Conservation (phyloP, 345 rosid species). For the Eucalyptus tenuipes region DNA sequence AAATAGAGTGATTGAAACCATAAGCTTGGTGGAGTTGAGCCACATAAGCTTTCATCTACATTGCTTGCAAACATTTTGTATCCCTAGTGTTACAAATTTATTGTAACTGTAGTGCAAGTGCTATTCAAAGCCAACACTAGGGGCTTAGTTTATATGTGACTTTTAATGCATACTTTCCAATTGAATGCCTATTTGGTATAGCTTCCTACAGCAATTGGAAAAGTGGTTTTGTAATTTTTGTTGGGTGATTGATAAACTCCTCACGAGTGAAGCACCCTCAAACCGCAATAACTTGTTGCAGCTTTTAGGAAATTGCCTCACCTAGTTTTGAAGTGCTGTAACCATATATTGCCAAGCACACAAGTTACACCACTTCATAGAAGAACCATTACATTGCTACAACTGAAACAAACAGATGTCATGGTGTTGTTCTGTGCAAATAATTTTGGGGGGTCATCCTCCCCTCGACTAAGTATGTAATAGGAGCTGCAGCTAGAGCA, state of each 20-base stretch:
- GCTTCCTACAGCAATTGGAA: background rate
- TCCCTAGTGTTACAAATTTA: too few relatives aligned
- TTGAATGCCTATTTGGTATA: background rate
- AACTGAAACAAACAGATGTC: background rate
- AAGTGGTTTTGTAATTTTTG: background rate
- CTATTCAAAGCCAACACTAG: too few relatives aligned
- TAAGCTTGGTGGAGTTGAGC: too few relatives aligned
- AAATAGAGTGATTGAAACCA: too few relatives aligned
- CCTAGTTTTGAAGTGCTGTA: background rate
- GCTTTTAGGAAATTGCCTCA: background rate
- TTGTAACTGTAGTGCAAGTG: too few relatives aligned
- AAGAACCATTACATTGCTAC: background rate
- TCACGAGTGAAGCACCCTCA: too few relatives aligned
- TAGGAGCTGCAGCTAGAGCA: background rate
- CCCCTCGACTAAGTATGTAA: background rate
- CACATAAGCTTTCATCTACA: too few relatives aligned
- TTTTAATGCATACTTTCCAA: too few relatives aligned
- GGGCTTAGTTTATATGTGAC: too few relatives aligned
- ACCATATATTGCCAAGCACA: background rate
- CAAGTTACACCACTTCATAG: background rate
- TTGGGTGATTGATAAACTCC: background rate
- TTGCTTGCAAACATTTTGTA: too few relatives aligned
- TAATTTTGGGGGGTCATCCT: background rate
- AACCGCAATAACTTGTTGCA: too few relatives aligned
- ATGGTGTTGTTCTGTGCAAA: background rate